Evolutionary conservation across 306 rosid genomes (phyloP).

Genomic region (Dalbergia oliveri): DNA sequence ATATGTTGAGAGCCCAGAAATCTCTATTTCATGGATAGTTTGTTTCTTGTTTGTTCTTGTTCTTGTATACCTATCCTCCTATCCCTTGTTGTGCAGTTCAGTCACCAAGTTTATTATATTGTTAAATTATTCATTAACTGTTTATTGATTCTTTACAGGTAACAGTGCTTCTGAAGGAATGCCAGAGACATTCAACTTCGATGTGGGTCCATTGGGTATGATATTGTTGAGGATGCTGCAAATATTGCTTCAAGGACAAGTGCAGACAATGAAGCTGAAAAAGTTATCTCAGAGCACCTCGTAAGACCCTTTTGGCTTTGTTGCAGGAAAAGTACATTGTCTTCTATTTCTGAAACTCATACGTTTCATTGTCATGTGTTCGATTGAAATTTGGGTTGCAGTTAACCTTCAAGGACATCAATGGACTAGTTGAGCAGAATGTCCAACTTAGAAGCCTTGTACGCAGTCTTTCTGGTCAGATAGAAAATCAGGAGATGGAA

Average conservation of each 20-base stretch:
- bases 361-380: constrained; percentile 14
- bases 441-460: constrained; percentile 89
- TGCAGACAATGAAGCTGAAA: constrained; percentile 68
- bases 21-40: too few relatives aligned
- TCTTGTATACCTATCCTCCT: background rate
- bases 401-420: constrained; percentile 97
- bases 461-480: constrained; percentile 81
- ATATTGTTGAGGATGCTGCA: constrained; percentile 48
- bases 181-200: constrained; percentile 96
- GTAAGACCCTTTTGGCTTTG: constrained; percentile 57
- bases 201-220: constrained; percentile 72
- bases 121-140: constrained; percentile 9
- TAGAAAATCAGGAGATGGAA: constrained; percentile 75
- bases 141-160: constrained; percentile 60
- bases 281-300: constrained; percentile 82
- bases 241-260: constrained; percentile 46
- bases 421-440: constrained; percentile 94
- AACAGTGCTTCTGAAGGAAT: constrained; percentile 90
- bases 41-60: too few relatives aligned
- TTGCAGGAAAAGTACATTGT: background rate
- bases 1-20: too few relatives aligned
- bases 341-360: background rate
- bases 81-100: constrained; percentile 5
- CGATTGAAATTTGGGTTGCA: constrained; percentile 49
- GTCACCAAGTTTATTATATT: constrained; percentile 4